Evolutionary conservation across 345 rosid species (phyloP).

Genomic region (Rhodomyrtus tomentosa): DNA sequence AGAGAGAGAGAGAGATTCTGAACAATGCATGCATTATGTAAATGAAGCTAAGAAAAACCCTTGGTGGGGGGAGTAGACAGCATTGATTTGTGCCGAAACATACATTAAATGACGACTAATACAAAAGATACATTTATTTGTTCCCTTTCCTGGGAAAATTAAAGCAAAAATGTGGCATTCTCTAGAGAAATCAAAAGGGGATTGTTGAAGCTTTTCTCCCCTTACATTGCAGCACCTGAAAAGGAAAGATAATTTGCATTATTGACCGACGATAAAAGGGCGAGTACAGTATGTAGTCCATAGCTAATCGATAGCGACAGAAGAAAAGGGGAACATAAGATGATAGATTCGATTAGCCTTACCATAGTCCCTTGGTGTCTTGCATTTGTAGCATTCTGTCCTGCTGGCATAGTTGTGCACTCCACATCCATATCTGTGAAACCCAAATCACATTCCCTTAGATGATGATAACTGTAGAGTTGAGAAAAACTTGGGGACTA

Average conservation of each 20-base stretch:
- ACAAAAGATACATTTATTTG: neutral
- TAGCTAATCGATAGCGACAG: neutral
- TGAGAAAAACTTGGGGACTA: neutral
- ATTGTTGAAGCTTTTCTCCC: neutral
- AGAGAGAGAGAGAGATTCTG: too few relatives aligned
- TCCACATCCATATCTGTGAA: constrained; percentile 35
- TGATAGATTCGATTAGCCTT: neutral
- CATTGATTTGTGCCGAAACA: neutral
- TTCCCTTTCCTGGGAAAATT: neutral
- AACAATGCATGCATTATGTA: neutral
- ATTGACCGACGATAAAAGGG: neutral
- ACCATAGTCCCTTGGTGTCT: constrained; percentile 57
- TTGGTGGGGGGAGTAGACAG: neutral
- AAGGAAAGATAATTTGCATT: neutral
- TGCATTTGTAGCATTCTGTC: constrained; percentile 82
- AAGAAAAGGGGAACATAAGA: neutral
- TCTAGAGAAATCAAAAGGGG: neutral
- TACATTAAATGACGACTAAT: neutral
- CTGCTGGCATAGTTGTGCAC: constrained; percentile 92
- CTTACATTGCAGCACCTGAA: constrained; percentile 24
- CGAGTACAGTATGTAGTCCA: neutral
- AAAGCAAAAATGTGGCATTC: neutral
- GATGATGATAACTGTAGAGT: neutral
- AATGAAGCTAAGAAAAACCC: neutral
- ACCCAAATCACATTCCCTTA: neutral